Evolutionary conservation across 2,329 filamentous ascomycete genomes (phyloP).

Genomic region (Cladosporium sp.): DNA sequence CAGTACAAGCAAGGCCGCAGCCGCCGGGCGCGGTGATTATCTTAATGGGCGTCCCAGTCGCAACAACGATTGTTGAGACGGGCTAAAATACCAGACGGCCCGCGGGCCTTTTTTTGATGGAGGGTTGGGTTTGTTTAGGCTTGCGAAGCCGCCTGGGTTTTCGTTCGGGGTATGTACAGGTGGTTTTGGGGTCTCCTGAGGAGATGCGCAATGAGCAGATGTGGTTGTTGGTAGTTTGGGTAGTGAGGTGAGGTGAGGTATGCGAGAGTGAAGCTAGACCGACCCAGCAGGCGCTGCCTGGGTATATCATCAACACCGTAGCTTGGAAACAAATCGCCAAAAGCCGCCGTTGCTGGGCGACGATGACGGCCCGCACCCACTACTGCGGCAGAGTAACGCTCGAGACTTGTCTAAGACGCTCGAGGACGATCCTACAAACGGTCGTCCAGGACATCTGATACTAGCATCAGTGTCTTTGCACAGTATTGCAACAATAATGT

Average conservation of each 20-base stretch:
- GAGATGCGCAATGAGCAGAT: not conserved
- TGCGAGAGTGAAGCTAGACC: conserved; percentile 8
- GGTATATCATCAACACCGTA: conserved; percentile 7
- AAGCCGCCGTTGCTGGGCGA: not conserved
- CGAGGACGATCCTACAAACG: not conserved
- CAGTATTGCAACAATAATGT: too few species aligned
- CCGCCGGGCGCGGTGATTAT: conserved; percentile 58
- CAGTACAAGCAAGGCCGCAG: conserved; percentile 76
- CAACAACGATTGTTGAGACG: not conserved
- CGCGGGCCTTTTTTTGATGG: conserved; percentile 12
- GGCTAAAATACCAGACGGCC: conserved; percentile 10
- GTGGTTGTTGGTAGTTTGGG: not conserved
- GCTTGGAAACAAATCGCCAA: too few species aligned
- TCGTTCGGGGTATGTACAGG: conserved; percentile 12
- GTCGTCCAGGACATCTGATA: not conserved
- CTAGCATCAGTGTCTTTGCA: not conserved
- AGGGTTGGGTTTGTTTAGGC: conserved; percentile 8
- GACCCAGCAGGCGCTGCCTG: conserved; percentile 3
- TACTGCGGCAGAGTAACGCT: conserved; percentile 5
- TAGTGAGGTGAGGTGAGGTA: conserved; percentile 5
- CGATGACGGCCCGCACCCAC: conserved; percentile 8
- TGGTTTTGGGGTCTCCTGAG: conserved; percentile 3
- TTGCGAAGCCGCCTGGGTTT: conserved; percentile 12
- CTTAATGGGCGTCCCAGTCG: conserved; percentile 11
- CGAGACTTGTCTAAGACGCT: conserved; percentile 8